Evolutionary conservation across 495 filamentous ascomycete genomes (phyloP).

Genomic region (Jackrogersella minutella): DNA sequence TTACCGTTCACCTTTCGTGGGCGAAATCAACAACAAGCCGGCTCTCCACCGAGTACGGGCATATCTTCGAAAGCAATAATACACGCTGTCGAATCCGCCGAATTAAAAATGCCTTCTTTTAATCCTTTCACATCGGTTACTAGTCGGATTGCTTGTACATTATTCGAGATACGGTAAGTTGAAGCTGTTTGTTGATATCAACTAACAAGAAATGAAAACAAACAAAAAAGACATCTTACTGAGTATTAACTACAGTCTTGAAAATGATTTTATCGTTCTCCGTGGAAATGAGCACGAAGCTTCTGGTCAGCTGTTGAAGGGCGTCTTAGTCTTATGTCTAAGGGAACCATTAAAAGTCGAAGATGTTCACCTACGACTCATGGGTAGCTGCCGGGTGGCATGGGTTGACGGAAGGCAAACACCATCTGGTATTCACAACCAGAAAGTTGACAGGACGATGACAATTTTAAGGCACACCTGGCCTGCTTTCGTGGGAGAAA

Average conservation of each 20-base stretch:
- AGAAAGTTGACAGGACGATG: slow-evolving; percentile 55
- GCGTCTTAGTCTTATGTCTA: slow-evolving; percentile 77
- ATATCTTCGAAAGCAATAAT: slow-evolving; percentile 32
- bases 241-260: slow-evolving; percentile 62
- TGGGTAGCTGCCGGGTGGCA: slow-evolving; percentile 73
- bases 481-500: slow-evolving; percentile 58
- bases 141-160: slow-evolving; percentile 51
- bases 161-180: slow-evolving; percentile 65
- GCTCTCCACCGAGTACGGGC: slow-evolving; percentile 30
- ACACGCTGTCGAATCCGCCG: slow-evolving; percentile 29
- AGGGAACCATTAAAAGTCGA: slow-evolving; percentile 73
- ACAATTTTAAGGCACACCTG: slow-evolving; percentile 57
- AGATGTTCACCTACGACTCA: slow-evolving; percentile 74
- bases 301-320: slow-evolving; percentile 75
- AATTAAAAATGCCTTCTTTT: slow-evolving; percentile 56
- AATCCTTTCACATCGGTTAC: slow-evolving; percentile 58
- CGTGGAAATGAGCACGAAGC: slow-evolving; percentile 79
- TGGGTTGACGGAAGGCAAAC: slow-evolving; percentile 61
- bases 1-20: slow-evolving; percentile 38
- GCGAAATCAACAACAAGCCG: slow-evolving; percentile 20
- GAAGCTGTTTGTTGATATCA: slow-evolving; percentile 1
- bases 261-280: slow-evolving; percentile 80
- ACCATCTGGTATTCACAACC: slow-evolving; percentile 57
- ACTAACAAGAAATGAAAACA: neutral
- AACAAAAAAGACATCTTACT: slow-evolving; percentile 13